Evolutionary conservation across 495 filamentous ascomycete species (phyloP).

Genomic region (Aspergillus incahuasiensis): DNA sequence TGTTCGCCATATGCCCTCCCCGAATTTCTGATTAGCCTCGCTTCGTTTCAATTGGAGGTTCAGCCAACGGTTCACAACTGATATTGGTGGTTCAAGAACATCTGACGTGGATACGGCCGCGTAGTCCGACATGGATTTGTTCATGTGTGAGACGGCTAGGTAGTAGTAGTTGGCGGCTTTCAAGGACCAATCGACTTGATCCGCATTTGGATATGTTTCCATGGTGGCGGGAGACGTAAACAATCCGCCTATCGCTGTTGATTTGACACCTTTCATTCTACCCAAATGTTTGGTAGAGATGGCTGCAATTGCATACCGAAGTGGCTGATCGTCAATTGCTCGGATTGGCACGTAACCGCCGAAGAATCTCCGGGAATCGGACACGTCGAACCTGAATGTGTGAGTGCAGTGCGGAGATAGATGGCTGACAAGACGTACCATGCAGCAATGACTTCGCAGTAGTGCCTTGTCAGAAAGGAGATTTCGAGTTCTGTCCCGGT

Average conservation of each 20-base stretch:
- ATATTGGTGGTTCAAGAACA: conserved; percentile 34
- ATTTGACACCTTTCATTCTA: conserved; percentile 32
- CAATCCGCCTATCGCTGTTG: conserved; percentile 19
- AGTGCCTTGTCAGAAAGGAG: conserved; percentile 38
- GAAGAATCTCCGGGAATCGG: conserved; percentile 38
- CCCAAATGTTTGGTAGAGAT: conserved; percentile 41
- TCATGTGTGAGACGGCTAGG: conserved; percentile 30
- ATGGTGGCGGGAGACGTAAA: conserved; percentile 33
- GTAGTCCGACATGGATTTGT: conserved; percentile 29
- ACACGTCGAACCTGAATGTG: conserved; percentile 33
- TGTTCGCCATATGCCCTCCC: conserved; percentile 18
- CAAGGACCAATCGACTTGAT: conserved; percentile 37
- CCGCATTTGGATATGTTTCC: conserved; percentile 36
- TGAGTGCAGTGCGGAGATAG: neutral
- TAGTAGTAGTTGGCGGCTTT: conserved; percentile 44
- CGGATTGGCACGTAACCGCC: conserved; percentile 34
- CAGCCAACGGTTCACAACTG: conserved; percentile 28
- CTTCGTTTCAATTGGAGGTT: conserved; percentile 1
- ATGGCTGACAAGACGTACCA: conserved; percentile 26
- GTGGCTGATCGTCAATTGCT: conserved; percentile 27
- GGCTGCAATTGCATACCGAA: conserved; percentile 37
- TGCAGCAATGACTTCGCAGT: conserved; percentile 29
- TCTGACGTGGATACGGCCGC: conserved; percentile 30
- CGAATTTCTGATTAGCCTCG: neutral
- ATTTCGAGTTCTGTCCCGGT: conserved; percentile 40